phyloP scores from a whole-genome alignment of 768 basidiomycete genomes.

The Mycena venus region DNA sequence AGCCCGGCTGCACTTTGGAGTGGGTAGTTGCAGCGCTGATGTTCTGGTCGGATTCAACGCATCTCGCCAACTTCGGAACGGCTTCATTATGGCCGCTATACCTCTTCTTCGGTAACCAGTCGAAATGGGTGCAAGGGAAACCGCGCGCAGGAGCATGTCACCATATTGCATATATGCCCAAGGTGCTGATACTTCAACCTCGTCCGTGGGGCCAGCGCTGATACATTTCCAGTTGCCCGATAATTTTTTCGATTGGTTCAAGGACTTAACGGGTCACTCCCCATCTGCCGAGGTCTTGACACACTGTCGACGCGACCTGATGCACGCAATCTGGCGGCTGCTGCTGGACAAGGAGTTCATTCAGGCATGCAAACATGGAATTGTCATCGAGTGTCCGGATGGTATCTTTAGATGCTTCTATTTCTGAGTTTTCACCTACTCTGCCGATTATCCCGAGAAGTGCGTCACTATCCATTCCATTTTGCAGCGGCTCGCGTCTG shows the following conservation, averaged over 20 bases:
- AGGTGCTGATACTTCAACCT: constrained; percentile 37
- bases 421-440: constrained; percentile 47
- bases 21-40: constrained; percentile 40
- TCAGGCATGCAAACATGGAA: constrained; percentile 43
- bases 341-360: constrained; percentile 42
- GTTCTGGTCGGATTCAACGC: constrained; percentile 52
- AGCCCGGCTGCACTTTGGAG: constrained; percentile 32
- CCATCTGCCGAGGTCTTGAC: constrained; percentile 36
- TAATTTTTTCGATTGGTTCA: constrained; percentile 31
- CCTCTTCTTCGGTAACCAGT: constrained; percentile 54
- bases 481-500: not conserved
- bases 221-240: not conserved
- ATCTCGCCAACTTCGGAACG: constrained; percentile 51
- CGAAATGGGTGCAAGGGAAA: constrained; percentile 52
- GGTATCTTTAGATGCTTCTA: constrained; percentile 45
- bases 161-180: constrained; percentile 57
- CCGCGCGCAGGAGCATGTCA: constrained; percentile 42
- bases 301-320: constrained; percentile 50
- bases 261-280: constrained; percentile 11
- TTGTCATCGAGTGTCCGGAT: constrained; percentile 48
- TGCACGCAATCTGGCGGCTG: constrained; percentile 48
- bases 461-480: constrained; percentile 27
- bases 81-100: constrained; percentile 59
- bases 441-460: constrained; percentile 55
- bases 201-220: not conserved